Conservation (phyloP, 1,284 basidiomycete genomes). For the Ganoderma multipileum region DNA sequence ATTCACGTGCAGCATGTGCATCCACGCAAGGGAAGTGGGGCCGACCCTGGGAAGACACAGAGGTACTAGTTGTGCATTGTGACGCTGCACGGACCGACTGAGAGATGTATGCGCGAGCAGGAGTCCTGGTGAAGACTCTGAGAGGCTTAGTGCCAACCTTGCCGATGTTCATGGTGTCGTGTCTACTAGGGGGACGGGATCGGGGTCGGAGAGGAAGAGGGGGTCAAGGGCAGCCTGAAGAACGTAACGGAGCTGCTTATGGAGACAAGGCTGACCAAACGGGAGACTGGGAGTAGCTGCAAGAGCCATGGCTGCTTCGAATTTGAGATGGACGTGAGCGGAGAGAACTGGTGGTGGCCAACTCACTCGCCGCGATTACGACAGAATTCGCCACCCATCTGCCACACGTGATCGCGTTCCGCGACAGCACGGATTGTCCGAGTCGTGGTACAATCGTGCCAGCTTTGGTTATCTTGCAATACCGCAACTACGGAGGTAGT, state of each 20-base stretch:
- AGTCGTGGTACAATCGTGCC: not conserved
- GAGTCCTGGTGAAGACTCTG: slow-evolving; percentile 25
- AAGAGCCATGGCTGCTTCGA: slow-evolving; percentile 11
- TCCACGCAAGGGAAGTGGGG: slow-evolving; percentile 81
- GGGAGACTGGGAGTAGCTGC: not conserved
- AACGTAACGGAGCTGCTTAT: slow-evolving; percentile 8
- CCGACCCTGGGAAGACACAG: slow-evolving; percentile 30
- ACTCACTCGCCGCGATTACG: slow-evolving; percentile 32
- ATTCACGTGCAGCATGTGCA: slow-evolving; percentile 71
- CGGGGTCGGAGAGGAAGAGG: not conserved
- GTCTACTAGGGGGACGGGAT: not conserved
- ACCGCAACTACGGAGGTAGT: too few species aligned
- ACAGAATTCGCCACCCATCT: slow-evolving; percentile 35
- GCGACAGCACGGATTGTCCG: slow-evolving; percentile 2
- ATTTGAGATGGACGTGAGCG: slow-evolving; percentile 10
- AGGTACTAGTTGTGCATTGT: slow-evolving; percentile 35
- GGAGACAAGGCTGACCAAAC: slow-evolving; percentile 20
- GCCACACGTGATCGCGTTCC: slow-evolving; percentile 29
- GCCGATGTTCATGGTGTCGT: slow-evolving; percentile 29
- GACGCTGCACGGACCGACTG: slow-evolving; percentile 36
- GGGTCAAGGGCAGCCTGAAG: slow-evolving; percentile 1
- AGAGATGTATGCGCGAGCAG: slow-evolving; percentile 22
- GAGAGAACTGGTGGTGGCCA: not conserved
- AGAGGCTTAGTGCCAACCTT: slow-evolving; percentile 28
- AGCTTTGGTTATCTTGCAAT: not conserved